A percentile compares a stretch with the other conserved stretches of the same genome.
phyloP scores from a whole-genome alignment of 352 stramenopile genomes.

The Pythium biforme region DNA sequence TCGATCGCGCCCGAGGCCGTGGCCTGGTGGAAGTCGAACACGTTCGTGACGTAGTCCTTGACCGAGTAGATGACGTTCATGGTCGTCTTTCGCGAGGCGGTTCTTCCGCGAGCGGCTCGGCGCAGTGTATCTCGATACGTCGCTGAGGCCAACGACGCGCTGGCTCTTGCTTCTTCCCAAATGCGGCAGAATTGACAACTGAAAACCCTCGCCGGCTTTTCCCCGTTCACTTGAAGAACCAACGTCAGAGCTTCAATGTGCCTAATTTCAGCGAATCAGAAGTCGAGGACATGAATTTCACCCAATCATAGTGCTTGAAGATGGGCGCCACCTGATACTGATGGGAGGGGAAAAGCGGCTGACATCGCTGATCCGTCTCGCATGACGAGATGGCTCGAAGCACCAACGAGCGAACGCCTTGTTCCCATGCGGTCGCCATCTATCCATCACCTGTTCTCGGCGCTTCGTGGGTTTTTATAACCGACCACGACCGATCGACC shows the following conservation, averaged over 20 bases:
- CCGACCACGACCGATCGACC: no score
- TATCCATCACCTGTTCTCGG: no score
- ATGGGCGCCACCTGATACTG: background rate
- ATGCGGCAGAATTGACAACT: no score
- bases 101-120: background rate
- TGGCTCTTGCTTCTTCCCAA: conserved; percentile 5
- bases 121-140: no score
- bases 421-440: no score
- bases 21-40: conserved; percentile 66
- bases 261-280: conserved; percentile 12
- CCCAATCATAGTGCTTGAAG: conserved; percentile 17
- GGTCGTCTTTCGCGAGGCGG: background rate
- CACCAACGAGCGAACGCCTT: no score
- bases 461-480: no score
- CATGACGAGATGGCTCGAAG: background rate
- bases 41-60: conserved; percentile 86
- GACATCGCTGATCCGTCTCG: background rate
- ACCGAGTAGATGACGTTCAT: conserved; percentile 89
- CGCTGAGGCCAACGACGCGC: background rate
- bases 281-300: background rate
- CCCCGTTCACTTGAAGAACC: conserved; percentile 19
- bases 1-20: conserved; percentile 74
- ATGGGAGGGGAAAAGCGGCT: background rate
- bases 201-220: background rate
- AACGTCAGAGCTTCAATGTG: conserved; percentile 21